phyloP scores from a whole-genome alignment of 2,329 filamentous ascomycete species.

The Plenodomus tracheiphilus region DNA sequence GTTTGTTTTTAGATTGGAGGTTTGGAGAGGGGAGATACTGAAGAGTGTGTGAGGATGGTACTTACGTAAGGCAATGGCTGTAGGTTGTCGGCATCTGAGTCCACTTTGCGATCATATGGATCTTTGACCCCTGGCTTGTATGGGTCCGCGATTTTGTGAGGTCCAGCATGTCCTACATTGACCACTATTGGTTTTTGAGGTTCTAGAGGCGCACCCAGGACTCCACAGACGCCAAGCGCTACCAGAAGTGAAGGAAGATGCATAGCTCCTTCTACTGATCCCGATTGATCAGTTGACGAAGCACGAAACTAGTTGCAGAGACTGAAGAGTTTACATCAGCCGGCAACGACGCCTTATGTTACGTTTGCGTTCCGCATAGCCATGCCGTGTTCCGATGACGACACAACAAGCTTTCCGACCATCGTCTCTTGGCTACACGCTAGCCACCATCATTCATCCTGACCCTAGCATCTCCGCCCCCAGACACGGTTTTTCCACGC shows the following conservation, averaged over 20 bases:
- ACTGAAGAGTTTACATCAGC: not conserved
- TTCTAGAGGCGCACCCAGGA: constrained; percentile 35
- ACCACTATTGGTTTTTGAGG: constrained; percentile 45
- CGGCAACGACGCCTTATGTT: constrained; percentile 15
- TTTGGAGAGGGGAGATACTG: not conserved
- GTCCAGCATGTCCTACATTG: constrained; percentile 30
- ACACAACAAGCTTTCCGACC: constrained; percentile 37
- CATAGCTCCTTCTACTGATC: constrained; percentile 28
- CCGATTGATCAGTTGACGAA: constrained; percentile 10
- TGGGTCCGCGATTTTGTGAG: constrained; percentile 45
- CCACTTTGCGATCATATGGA: constrained; percentile 65
- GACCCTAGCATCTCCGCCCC: constrained; percentile 14
- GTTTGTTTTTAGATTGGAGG: not conserved
- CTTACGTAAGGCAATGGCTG: constrained; percentile 62
- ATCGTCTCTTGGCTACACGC: constrained; percentile 11
- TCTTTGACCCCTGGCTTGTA: constrained; percentile 65
- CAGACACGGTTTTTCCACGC: constrained; percentile 15
- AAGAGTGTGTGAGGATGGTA: constrained; percentile 9
- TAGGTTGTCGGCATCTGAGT: constrained; percentile 62
- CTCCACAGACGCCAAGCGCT: constrained; percentile 33
- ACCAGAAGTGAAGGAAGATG: constrained; percentile 33
- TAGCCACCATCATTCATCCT: constrained; percentile 8
- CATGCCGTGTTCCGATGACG: constrained; percentile 44
- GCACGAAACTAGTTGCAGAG: not conserved
- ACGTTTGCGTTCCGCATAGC: constrained; percentile 4